Evolutionary conservation across 148 eudicot species (phyloP).

Genomic region (Rhododendron simsii): DNA sequence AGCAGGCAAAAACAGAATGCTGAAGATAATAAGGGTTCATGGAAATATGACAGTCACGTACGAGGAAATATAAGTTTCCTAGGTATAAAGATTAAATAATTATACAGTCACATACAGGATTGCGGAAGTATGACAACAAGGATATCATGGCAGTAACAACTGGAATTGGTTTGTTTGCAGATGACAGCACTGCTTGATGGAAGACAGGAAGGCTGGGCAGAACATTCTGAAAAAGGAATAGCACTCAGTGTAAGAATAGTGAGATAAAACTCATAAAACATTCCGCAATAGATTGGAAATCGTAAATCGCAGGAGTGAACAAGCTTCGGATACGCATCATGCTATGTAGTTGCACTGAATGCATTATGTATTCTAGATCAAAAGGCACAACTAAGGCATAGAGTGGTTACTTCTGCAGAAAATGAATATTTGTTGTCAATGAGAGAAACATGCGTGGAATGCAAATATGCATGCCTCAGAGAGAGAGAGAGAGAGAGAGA

Average conservation of each 20-base stretch:
- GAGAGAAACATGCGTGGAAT: neutral
- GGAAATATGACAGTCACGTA: neutral
- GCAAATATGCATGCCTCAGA: neutral
- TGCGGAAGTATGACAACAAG: constrained; percentile 62
- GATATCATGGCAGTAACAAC: constrained; percentile 70
- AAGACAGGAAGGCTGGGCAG: constrained; percentile 51
- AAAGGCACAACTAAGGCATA: neutral
- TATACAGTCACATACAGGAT: constrained; percentile 51
- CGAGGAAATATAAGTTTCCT: neutral
- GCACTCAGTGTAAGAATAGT: neutral
- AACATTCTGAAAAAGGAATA: constrained; percentile 49
- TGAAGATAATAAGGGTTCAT: neutral
- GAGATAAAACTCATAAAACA: constrained; percentile 1
- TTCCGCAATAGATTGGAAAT: neutral
- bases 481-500: neutral
- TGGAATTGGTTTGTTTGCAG: constrained; percentile 65
- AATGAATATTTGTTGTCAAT: neutral
- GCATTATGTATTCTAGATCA: neutral
- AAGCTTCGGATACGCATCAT: neutral
- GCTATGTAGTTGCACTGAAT: neutral
- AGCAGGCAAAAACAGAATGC: neutral
- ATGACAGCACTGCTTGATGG: constrained; percentile 67
- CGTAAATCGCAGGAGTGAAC: neutral
- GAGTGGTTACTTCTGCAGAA: neutral
- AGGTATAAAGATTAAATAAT: neutral